Conservation (phyloP, 352 stramenopile genomes). For the Aphanomyces astaci region DNA sequence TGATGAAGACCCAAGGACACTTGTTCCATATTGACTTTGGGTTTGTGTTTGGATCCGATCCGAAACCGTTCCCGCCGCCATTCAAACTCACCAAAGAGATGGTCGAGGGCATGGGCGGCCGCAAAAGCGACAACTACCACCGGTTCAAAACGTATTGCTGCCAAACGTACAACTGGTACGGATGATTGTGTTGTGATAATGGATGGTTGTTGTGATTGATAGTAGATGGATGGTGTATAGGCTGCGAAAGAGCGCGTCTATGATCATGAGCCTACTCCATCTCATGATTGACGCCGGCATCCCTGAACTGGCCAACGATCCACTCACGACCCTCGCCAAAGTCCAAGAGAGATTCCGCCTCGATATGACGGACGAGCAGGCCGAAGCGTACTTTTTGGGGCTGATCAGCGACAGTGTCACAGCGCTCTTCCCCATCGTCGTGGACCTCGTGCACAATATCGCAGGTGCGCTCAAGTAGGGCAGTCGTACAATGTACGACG, state of each 20-base stretch:
- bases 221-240: constrained; percentile 56
- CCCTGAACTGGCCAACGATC: constrained; percentile 83
- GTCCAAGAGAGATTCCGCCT: constrained; percentile 96
- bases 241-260: constrained; percentile 94
- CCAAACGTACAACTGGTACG: constrained; percentile 81
- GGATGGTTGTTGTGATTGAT: constrained; percentile 65
- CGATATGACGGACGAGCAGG: constrained; percentile 96
- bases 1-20: constrained; percentile 94
- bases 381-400: constrained; percentile 94
- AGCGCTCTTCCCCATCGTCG: constrained; percentile 83
- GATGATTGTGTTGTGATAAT: constrained; percentile 30
- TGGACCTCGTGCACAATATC: constrained; percentile 83
- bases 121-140: constrained; percentile 86
- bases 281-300: constrained; percentile 99
- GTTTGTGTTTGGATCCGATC: constrained; percentile 98
- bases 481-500: background rate
- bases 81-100: constrained; percentile 98
- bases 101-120: constrained; percentile 95
- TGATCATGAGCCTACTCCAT: constrained; percentile 98
- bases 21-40: constrained; percentile 99
- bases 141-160: constrained; percentile 92
- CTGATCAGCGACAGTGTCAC: constrained; percentile 95
- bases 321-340: constrained; percentile 74
- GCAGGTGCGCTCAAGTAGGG: constrained; percentile 8
- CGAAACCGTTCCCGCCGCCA: constrained; percentile 96